Conservation (phyloP, 108 stramenopile genomes). For the Skeletonema grethae region DNA sequence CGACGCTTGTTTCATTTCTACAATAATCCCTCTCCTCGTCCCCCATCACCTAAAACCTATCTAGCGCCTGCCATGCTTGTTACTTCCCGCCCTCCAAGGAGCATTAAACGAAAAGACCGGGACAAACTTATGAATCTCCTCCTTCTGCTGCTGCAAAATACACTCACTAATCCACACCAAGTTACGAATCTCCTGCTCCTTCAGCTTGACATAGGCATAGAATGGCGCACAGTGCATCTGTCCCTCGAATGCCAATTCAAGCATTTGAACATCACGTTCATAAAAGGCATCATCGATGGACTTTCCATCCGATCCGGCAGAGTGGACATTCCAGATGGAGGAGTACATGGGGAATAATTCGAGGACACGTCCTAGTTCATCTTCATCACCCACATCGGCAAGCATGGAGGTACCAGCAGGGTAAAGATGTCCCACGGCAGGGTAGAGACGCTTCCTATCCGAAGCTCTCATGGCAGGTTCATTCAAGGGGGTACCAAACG, state of each 20-base stretch:
- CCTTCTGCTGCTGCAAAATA: constrained; percentile 97
- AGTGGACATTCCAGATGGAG: constrained; percentile 92
- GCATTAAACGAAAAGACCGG: constrained; percentile 93
- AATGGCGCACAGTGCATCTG: constrained; percentile 98
- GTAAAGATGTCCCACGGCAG: constrained; percentile 96
- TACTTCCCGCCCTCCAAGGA: constrained; percentile 84
- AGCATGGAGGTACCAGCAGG: constrained; percentile 95
- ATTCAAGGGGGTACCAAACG: constrained; percentile 93
- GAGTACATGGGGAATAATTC: constrained; percentile 91
- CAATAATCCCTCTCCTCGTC: background rate
- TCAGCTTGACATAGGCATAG: constrained; percentile 99
- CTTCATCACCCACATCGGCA: constrained; percentile 89
- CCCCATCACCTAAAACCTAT: background rate
- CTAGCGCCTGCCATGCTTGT: constrained; percentile 21
- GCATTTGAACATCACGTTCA: constrained; percentile 94
- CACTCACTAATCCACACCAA: constrained; percentile 99
- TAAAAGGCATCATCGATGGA: constrained; percentile 98
- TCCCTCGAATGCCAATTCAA: constrained; percentile 98
- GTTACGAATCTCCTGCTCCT: constrained; percentile 99
- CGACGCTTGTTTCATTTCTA: background rate
- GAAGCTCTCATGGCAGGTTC: constrained; percentile 94
- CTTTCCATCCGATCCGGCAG: constrained; percentile 80
- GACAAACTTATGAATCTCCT: constrained; percentile 98
- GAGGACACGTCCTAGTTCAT: constrained; percentile 88
- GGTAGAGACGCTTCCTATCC: constrained; percentile 95